phyloP scores from a whole-genome alignment of 148 eudicot species.

The Cornus controversa region DNA sequence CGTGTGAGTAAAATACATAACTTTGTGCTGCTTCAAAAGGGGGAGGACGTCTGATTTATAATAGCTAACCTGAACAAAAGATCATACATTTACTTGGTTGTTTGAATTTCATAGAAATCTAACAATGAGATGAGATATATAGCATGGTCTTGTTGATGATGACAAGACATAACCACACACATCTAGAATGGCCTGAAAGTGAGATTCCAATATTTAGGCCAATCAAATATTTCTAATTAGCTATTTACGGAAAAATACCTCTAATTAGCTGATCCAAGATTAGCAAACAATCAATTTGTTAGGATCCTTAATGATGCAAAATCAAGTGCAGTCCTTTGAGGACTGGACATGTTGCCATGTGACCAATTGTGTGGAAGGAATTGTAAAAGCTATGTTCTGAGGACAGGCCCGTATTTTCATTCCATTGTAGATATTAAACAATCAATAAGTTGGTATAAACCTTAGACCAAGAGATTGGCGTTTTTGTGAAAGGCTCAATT shows the following conservation, averaged over 20 bases:
- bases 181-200: background rate
- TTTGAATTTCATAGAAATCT: background rate
- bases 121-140: background rate
- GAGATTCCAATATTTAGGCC: background rate
- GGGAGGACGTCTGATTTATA: slow-evolving; percentile 81
- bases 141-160: background rate
- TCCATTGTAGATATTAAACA: background rate
- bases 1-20: slow-evolving; percentile 84
- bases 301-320: background rate
- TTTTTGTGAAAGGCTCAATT: slow-evolving; percentile 70
- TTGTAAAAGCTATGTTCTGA: background rate
- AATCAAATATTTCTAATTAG: too few relatives aligned
- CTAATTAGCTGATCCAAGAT: background rate
- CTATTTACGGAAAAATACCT: too few relatives aligned
- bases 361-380: background rate
- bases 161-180: background rate
- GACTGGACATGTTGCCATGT: background rate
- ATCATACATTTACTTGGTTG: slow-evolving; percentile 9
- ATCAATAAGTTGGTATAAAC: slow-evolving; percentile 31
- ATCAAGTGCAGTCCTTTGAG: background rate
- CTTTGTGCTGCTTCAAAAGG: slow-evolving; percentile 88
- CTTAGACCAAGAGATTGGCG: slow-evolving; percentile 99
- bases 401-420: background rate
- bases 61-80: slow-evolving; percentile 68
- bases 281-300: background rate